These are phyloP conservation scores for Cardamine chenopodiifolia DNA, from an alignment of 345 rosid genomes.

Conservation along the genomic window DNA sequence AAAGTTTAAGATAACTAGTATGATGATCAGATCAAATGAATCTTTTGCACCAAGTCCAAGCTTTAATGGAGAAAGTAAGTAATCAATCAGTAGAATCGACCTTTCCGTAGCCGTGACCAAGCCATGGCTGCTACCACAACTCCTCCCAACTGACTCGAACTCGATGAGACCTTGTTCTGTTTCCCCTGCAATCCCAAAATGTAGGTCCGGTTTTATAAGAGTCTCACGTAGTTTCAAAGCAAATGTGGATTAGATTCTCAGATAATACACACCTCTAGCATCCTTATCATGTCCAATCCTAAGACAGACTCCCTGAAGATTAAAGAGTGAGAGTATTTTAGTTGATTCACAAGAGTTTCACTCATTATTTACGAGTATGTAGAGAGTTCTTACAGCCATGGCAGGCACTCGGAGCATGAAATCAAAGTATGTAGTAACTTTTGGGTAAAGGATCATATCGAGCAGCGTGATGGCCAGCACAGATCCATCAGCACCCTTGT, in stretches of 20 bases:
- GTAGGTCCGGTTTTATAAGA: constrained; percentile 7
- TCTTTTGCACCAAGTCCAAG: constrained; percentile 16
- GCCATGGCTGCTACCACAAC: constrained; percentile 83
- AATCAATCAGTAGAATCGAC: constrained; percentile 43
- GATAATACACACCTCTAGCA: constrained; percentile 53
- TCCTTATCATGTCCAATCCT: constrained; percentile 53
- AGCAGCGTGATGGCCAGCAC: constrained; percentile 81
- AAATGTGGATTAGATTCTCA: constrained; percentile 19
- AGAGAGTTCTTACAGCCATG: constrained; percentile 53
- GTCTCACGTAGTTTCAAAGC: constrained; percentile 9
- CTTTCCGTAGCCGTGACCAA: constrained; percentile 60
- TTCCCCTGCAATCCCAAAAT: constrained; percentile 51
- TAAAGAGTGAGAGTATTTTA: background rate
- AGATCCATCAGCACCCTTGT: constrained; percentile 86
- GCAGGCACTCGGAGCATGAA: constrained; percentile 74
- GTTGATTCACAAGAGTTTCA: constrained; percentile 15
- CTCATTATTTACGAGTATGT: constrained; percentile 2
- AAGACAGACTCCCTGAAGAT: constrained; percentile 53
- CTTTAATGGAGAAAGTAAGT: background rate
- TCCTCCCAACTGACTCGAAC: constrained; percentile 77
- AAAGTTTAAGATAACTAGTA: background rate
- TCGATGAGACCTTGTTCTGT: constrained; percentile 48
- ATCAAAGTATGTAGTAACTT: constrained; percentile 58
- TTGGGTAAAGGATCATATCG: constrained; percentile 72
- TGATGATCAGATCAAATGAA: constrained; percentile 2